Evolutionary conservation across 257 asterid genomes (phyloP).

Genomic region (Forsythia viridissima): DNA sequence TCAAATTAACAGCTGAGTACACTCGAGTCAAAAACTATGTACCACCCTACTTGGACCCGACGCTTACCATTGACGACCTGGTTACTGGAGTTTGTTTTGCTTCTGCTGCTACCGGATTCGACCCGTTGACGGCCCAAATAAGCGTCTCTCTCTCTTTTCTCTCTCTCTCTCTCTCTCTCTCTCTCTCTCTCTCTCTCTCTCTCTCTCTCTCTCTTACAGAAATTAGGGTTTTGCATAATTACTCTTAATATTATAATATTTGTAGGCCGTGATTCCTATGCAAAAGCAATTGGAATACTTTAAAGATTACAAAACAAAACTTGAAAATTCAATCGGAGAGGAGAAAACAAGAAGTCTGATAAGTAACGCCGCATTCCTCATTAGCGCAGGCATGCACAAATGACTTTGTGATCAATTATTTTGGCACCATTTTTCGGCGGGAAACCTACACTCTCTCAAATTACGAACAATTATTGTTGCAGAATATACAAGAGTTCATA

Average conservation of each 20-base stretch:
- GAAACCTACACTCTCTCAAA: constrained; percentile 11
- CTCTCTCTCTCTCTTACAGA: no score
- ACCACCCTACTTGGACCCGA: constrained; percentile 7
- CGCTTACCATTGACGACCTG: neutral
- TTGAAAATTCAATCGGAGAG: constrained; percentile 33
- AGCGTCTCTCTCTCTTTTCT: neutral
- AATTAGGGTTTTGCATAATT: no score
- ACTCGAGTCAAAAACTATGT: neutral
- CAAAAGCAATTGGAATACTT: constrained; percentile 36
- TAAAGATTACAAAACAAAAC: constrained; percentile 27
- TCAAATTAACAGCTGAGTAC: neutral
- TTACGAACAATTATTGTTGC: constrained; percentile 34
- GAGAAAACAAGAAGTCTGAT: constrained; percentile 30
- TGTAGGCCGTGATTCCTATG: constrained; percentile 34
- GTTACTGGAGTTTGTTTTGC: constrained; percentile 6
- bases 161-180: no score
- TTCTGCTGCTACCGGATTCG: neutral
- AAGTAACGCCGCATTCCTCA: constrained; percentile 27
- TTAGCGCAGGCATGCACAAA: constrained; percentile 49
- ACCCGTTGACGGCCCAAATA: neutral
- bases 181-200: neutral
- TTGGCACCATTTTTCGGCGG: constrained; percentile 24
- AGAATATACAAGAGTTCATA: constrained; percentile 25
- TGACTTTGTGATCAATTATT: constrained; percentile 38
- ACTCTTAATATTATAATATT: no score